phyloP scores from a whole-genome alignment of 2,329 filamentous ascomycete species.

The Stemphylium vesicarium region DNA sequence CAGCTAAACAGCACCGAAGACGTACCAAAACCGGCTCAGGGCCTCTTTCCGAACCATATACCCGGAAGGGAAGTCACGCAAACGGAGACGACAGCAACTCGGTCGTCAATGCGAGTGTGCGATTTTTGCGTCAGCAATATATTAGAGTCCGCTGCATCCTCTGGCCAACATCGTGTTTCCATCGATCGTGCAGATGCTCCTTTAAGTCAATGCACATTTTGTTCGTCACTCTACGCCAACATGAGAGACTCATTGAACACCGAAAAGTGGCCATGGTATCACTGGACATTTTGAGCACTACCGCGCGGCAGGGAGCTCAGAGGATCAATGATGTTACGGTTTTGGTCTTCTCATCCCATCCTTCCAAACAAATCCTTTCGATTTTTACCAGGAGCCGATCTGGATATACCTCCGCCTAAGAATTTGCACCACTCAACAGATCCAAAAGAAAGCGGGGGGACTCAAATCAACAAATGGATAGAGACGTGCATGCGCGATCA shows the following conservation, averaged over 20 bases:
- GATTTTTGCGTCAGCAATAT: neutral
- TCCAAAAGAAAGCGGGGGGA: neutral
- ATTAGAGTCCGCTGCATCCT: neutral
- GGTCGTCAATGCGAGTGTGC: neutral
- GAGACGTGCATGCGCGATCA: neutral
- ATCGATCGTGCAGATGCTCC: neutral
- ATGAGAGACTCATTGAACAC: neutral
- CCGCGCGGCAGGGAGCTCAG: neutral
- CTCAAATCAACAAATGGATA: neutral
- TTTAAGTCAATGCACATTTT: neutral
- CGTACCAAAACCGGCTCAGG: neutral
- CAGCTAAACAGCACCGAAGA: neutral
- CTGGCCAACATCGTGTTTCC: neutral
- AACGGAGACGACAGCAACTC: neutral
- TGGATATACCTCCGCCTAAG: neutral
- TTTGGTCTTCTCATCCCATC: neutral
- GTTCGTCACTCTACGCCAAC: neutral
- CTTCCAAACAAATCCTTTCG: neutral
- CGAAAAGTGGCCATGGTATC: neutral
- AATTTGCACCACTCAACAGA: neutral
- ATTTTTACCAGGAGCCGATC: neutral
- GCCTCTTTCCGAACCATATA: neutral
- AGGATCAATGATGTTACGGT: slow-evolving; percentile 3
- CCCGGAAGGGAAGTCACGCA: neutral
- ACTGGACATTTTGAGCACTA: neutral